These are phyloP conservation scores for Pichia kluyveri DNA, from an alignment of 805 yeast genomes.

Conservation along the genomic window DNA sequence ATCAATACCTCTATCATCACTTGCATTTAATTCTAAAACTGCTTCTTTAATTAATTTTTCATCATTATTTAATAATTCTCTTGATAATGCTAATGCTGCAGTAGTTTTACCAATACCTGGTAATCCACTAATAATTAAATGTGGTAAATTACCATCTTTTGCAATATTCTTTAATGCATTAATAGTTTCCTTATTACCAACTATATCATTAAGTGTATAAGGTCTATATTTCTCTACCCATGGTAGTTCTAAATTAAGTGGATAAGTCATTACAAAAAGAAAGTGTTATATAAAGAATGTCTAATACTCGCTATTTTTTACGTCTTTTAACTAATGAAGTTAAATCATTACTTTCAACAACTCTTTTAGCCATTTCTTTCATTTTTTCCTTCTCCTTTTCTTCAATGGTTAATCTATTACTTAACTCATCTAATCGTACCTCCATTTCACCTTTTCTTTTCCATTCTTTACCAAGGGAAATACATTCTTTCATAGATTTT, in stretches of 20 bases:
- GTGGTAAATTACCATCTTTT: slow-evolving; percentile 93
- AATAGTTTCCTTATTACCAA: slow-evolving; percentile 87
- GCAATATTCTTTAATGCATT: slow-evolving; percentile 79
- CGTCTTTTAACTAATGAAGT: no score
- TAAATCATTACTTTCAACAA: no score
- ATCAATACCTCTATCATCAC: slow-evolving; percentile 96
- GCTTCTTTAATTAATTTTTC: slow-evolving; percentile 44
- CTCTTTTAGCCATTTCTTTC: no score
- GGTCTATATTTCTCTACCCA: slow-evolving; percentile 97
- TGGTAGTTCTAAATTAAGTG: slow-evolving; percentile 26
- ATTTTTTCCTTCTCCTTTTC: no score
- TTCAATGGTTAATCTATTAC: no score
- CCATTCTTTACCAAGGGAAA: no score
- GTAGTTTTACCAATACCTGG: slow-evolving; percentile 99
- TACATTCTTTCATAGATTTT: no score
- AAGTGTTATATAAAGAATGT: no score
- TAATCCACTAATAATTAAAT: slow-evolving; percentile 86
- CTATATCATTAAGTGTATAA: slow-evolving; percentile 65
- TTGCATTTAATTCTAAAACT: slow-evolving; percentile 86
- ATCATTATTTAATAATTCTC: slow-evolving; percentile 65
- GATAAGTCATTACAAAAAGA: slow-evolving; percentile 12
- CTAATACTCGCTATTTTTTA: no score
- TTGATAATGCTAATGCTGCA: slow-evolving; percentile 81
- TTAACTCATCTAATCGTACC: no score
- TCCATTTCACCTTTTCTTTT: no score